Evolutionary conservation across 139 green algal species (phyloP).

Genomic region (Mychonastes homosphaera): DNA sequence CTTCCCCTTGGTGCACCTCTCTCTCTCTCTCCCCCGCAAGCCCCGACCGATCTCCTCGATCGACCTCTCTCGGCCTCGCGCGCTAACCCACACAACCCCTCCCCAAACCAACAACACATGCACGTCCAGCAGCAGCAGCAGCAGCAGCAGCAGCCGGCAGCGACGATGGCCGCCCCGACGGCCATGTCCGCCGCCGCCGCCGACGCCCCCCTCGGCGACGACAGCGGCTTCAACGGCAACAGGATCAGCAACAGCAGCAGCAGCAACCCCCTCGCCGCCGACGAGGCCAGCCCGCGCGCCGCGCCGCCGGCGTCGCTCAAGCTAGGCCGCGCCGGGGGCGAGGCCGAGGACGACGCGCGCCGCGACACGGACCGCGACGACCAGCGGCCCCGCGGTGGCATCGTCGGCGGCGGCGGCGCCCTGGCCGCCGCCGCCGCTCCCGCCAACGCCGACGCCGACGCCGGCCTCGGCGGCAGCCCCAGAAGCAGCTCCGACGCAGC

Average conservation of each 20-base stretch:
- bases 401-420: not conserved
- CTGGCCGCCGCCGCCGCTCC: too few species aligned
- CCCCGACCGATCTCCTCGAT: too few species aligned
- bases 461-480: too few species aligned
- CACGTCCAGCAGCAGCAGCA: not conserved
- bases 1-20: too few species aligned
- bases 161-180: not conserved
- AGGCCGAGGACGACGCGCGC: not conserved
- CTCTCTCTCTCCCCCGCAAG: too few species aligned
- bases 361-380: not conserved
- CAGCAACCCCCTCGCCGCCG: not conserved
- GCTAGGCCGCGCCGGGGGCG: conserved; percentile 6
- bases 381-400: not conserved
- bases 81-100: too few species aligned
- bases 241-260: conserved; percentile 7
- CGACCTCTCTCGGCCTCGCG: too few species aligned
- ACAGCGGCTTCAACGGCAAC: not conserved
- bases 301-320: not conserved
- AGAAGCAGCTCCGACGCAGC: too few species aligned
- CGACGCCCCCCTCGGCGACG: not conserved
- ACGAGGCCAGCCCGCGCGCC: too few species aligned
- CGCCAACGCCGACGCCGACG: not conserved
- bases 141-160: not conserved
- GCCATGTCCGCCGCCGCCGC: not conserved
- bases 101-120: too few species aligned